phyloP scores from a whole-genome alignment of 2,329 filamentous ascomycete species.

The Penicillium sp. region DNA sequence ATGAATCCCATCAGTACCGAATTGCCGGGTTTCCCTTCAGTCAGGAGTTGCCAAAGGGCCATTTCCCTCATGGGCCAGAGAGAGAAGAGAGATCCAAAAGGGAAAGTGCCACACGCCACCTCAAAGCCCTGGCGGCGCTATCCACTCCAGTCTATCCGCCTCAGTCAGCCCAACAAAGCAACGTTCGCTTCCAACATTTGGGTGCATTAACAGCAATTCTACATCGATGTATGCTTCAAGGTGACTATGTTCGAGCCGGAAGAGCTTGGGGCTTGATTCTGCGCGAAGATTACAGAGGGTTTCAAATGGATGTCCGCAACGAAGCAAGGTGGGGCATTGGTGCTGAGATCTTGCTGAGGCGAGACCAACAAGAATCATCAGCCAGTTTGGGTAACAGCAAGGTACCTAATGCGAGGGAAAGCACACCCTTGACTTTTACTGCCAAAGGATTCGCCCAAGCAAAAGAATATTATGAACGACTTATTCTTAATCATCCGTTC shows the following conservation, averaged over 20 bases:
- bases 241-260: constrained; percentile 69
- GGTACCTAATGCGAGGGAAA: neutral
- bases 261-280: constrained; percentile 74
- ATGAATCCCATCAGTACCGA: constrained; percentile 46
- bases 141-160: constrained; percentile 37
- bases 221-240: constrained; percentile 68
- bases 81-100: constrained; percentile 12
- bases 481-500: constrained; percentile 76
- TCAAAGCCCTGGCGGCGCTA: constrained; percentile 32
- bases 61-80: constrained; percentile 43
- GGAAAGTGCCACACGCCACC: constrained; percentile 14
- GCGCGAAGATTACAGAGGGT: constrained; percentile 58
- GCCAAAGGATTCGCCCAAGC: constrained; percentile 56
- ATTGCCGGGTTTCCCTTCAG: constrained; percentile 42
- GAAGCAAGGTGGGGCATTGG: constrained; percentile 78
- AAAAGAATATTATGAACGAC: constrained; percentile 70
- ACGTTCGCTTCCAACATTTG: constrained; percentile 56
- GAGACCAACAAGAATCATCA: constrained; percentile 31
- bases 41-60: constrained; percentile 39
- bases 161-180: constrained; percentile 34
- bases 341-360: constrained; percentile 75
- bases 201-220: constrained; percentile 67
- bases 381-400: constrained; percentile 1
- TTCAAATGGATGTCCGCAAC: constrained; percentile 65
- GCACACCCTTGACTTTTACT: constrained; percentile 35